Percentiles rank a stretch among this genome's conserved stretches.
phyloP scores from a whole-genome alignment of 108 stramenopile species.

The Aurantiochytrium sp. region DNA sequence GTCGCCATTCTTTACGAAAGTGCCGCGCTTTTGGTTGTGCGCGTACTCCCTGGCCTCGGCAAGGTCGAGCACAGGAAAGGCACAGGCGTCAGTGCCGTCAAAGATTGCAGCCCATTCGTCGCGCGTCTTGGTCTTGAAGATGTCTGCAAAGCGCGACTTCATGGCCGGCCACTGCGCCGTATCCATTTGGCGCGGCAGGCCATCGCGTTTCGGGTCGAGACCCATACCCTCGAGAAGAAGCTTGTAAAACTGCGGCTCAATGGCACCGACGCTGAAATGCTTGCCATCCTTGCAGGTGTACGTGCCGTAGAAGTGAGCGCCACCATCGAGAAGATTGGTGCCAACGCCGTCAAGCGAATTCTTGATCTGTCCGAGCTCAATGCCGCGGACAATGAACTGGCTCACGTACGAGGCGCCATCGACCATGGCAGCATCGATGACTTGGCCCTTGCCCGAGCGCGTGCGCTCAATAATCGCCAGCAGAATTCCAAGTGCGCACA shows the following conservation, averaged over 20 bases:
- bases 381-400: background rate
- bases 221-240: background rate
- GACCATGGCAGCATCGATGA: slow-evolving; percentile 15
- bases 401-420: background rate
- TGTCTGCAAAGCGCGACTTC: background rate
- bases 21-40: slow-evolving; percentile 4
- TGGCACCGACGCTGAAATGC: slow-evolving; percentile 6
- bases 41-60: background rate
- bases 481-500: background rate
- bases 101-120: background rate
- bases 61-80: background rate
- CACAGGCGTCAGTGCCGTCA: slow-evolving; percentile 5
- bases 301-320: background rate
- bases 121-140: background rate
- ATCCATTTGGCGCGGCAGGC: slow-evolving; percentile 8
- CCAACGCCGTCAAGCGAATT: background rate
- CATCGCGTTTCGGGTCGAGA: background rate
- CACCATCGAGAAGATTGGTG: slow-evolving; percentile 10
- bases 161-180: background rate
- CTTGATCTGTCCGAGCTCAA: background rate
- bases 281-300: slow-evolving; percentile 5
- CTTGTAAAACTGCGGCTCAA: slow-evolving; percentile 7
- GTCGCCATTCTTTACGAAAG: background rate
- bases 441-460: slow-evolving; percentile 3
- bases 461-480: slow-evolving; percentile 10